Evolutionary conservation across 331 rosid genomes (phyloP).

Genomic region (Quercus phellos): DNA sequence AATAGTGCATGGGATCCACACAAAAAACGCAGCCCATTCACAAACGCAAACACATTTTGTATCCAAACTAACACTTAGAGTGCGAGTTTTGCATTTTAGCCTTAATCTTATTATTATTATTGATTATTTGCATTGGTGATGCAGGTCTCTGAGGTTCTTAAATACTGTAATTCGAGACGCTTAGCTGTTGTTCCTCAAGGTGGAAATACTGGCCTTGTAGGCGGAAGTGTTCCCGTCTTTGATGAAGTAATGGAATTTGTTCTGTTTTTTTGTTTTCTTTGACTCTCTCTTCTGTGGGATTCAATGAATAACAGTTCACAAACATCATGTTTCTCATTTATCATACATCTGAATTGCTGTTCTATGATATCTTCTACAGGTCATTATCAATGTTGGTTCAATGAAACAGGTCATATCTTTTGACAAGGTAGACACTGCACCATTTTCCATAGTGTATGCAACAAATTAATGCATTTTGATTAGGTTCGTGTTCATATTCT

Average conservation of each 20-base stretch:
- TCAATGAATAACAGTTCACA: neutral
- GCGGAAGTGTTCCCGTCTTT: conserved; percentile 96
- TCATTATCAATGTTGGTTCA: conserved; percentile 63
- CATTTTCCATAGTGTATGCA: too few species aligned
- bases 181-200: conserved; percentile 98
- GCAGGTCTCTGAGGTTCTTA: conserved; percentile 81
- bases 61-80: too few species aligned
- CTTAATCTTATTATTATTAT: too few species aligned
- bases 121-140: neutral
- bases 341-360: conserved; percentile 2
- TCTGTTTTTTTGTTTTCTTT: neutral
- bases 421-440: conserved; percentile 62
- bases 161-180: conserved; percentile 74
- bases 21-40: too few species aligned
- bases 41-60: too few species aligned
- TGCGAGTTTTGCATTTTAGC: too few species aligned
- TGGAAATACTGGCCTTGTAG: conserved; percentile 98
- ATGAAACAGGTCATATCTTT: conserved; percentile 75
- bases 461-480: too few species aligned
- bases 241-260: conserved; percentile 64
- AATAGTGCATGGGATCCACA: fast-evolving
- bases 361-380: conserved; percentile 57
- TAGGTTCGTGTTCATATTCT: too few species aligned
- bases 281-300: neutral
- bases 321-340: neutral